Conservation (phyloP, 208 protist species). For the Leishmania martiniquensis region DNA sequence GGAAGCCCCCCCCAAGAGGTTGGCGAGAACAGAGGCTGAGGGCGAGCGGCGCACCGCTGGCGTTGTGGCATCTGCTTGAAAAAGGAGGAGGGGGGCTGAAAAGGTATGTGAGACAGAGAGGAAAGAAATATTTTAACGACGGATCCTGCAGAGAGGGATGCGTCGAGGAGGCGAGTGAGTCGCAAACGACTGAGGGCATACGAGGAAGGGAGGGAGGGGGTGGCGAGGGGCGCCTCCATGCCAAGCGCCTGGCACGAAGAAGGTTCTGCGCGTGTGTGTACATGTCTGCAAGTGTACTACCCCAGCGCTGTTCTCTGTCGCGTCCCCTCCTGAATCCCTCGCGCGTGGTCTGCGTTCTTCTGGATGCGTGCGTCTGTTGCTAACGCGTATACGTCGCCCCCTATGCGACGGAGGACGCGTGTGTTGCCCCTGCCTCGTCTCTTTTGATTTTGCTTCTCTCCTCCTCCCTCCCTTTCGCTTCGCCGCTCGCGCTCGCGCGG, state of each 20-base stretch:
- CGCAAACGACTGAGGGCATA: neutral
- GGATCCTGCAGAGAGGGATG: neutral
- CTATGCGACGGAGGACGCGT: neutral
- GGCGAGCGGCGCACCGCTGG: neutral
- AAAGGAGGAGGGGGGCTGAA: neutral
- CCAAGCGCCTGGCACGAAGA: neutral
- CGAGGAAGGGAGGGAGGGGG: neutral
- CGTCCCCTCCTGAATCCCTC: neutral
- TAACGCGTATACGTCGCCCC: neutral
- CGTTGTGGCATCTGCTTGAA: neutral
- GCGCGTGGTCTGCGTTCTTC: neutral
- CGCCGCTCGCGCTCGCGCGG: neutral
- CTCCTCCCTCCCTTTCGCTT: no score
- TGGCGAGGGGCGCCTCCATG: no score
- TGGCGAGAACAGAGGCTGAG: neutral
- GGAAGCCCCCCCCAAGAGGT: no score
- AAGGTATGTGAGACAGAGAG: neutral
- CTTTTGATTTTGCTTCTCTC: constrained; percentile 2
- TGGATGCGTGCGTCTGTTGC: neutral
- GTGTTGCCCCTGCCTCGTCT: neutral
- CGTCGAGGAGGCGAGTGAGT: neutral
- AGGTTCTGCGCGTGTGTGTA: neutral
- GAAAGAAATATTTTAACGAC: no score
- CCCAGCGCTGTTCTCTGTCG: neutral
- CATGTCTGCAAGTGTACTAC: no score